phyloP scores from a whole-genome alignment of 2,329 filamentous ascomycete genomes.

The Arthrocladium fulminans region DNA sequence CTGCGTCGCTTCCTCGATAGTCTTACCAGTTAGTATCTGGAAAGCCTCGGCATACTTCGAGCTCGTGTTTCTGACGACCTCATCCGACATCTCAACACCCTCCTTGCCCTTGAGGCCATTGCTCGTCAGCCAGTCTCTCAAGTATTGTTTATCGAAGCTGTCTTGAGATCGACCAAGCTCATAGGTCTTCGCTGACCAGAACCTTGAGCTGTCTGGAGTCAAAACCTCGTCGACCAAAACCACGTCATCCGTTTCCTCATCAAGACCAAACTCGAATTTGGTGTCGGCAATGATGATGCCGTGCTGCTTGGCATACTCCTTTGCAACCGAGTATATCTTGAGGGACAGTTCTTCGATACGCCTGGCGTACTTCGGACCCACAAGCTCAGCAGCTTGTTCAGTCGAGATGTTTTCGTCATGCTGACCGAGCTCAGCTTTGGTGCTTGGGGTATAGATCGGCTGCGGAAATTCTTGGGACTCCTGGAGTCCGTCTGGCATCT shows the following conservation, averaged over 20 bases:
- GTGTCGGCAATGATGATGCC: slow-evolving; percentile 72
- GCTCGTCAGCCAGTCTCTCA: slow-evolving; percentile 71
- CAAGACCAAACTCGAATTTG: slow-evolving; percentile 68
- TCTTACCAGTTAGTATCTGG: slow-evolving; percentile 55
- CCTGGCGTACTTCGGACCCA: slow-evolving; percentile 56
- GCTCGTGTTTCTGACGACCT: slow-evolving; percentile 60
- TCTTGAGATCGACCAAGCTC: slow-evolving; percentile 64
- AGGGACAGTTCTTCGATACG: slow-evolving; percentile 58
- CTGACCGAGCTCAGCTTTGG: slow-evolving; percentile 70
- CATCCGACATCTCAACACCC: slow-evolving; percentile 61
- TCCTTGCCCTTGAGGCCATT: slow-evolving; percentile 67
- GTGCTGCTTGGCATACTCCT: slow-evolving; percentile 53
- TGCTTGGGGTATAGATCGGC: slow-evolving; percentile 71
- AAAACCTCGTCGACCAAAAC: slow-evolving; percentile 77
- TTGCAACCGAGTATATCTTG: slow-evolving; percentile 53
- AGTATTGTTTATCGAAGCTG: slow-evolving; percentile 80
- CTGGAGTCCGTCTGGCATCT: slow-evolving; percentile 56
- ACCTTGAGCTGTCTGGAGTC: slow-evolving; percentile 74
- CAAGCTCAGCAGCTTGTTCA: slow-evolving; percentile 52
- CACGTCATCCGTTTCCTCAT: slow-evolving; percentile 56
- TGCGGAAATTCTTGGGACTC: slow-evolving; percentile 62
- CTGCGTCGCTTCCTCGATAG: slow-evolving; percentile 23
- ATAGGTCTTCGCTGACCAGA: slow-evolving; percentile 72
- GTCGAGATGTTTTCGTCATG: slow-evolving; percentile 82
- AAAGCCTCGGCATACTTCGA: slow-evolving; percentile 70